Evolutionary conservation across 2,329 filamentous ascomycete genomes (phyloP).

Genomic region (Alternaria sp.): DNA sequence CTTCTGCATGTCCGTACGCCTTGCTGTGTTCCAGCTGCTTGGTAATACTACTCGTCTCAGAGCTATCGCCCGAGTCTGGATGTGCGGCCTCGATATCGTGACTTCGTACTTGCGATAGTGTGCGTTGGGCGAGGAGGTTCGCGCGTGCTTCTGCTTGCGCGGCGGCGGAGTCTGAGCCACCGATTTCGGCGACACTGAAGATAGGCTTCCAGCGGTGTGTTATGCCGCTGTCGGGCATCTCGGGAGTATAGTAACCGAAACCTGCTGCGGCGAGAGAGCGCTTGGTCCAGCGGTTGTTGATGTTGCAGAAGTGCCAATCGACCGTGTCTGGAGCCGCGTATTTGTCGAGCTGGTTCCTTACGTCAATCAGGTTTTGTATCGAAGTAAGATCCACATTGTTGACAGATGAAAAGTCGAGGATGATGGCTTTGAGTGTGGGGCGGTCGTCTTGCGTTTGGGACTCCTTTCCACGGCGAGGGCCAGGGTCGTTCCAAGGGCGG

Average conservation of each 20-base stretch:
- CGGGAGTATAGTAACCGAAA: constrained; percentile 79
- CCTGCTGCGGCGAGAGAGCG: constrained; percentile 87
- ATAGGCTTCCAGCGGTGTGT: constrained; percentile 83
- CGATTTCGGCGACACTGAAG: constrained; percentile 90
- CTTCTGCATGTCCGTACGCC: constrained; percentile 40
- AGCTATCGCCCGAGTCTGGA: constrained; percentile 23
- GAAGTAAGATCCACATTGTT: constrained; percentile 96
- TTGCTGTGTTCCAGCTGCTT: constrained; percentile 45
- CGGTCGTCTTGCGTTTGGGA: constrained; percentile 56
- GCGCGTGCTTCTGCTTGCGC: constrained; percentile 72
- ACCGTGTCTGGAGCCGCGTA: constrained; percentile 83
- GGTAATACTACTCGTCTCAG: constrained; percentile 43
- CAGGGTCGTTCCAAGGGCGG: constrained; percentile 94
- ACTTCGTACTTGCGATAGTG: constrained; percentile 60
- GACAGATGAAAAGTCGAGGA: constrained; percentile 92
- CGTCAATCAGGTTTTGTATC: constrained; percentile 90
- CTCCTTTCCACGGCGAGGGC: constrained; percentile 68
- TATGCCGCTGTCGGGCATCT: constrained; percentile 62
- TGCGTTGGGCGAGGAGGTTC: constrained; percentile 57
- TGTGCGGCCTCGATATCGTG: constrained; percentile 31
- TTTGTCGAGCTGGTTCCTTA: constrained; percentile 92
- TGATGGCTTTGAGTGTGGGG: constrained; percentile 83
- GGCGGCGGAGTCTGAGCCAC: constrained; percentile 75
- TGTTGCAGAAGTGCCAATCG: constrained; percentile 93
- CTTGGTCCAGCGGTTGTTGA: constrained; percentile 95